These are phyloP conservation scores for Echeveria elegans DNA, from an alignment of 164 flowering plant genomes.

Conservation along the genomic window DNA sequence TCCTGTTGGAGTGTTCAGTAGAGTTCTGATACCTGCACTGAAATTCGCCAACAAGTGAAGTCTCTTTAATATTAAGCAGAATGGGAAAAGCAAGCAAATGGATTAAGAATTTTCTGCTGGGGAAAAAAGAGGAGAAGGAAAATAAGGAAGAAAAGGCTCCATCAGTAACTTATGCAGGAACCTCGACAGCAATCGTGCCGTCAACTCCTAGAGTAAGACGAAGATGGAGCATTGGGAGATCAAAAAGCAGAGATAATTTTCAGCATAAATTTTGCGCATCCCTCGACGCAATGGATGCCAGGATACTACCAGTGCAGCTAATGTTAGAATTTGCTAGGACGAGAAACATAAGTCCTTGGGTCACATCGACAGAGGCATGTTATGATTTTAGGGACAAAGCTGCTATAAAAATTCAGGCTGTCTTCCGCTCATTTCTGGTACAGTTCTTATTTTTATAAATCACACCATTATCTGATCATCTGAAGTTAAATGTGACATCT, in stretches of 20 bases:
- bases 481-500: neutral
- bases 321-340: neutral
- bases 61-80: neutral
- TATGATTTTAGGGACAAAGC: slow-evolving; percentile 17
- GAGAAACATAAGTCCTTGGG: neutral
- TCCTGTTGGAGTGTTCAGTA: neutral
- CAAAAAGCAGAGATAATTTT: slow-evolving; percentile 8
- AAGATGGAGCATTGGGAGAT: slow-evolving; percentile 38
- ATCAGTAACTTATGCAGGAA: slow-evolving; percentile 6
- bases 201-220: slow-evolving; percentile 16
- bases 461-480: neutral
- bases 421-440: slow-evolving; percentile 41
- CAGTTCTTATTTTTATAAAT: neutral
- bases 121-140: slow-evolving; percentile 24
- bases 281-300: slow-evolving; percentile 14
- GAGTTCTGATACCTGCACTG: neutral
- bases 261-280: slow-evolving; percentile 18
- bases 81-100: slow-evolving; percentile 77
- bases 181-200: neutral
- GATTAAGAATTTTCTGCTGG: slow-evolving; percentile 42
- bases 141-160: slow-evolving; percentile 7
- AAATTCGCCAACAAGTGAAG: neutral
- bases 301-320: neutral
- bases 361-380: neutral
- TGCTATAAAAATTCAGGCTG: slow-evolving; percentile 40